phyloP scores from a whole-genome alignment of 1,284 basidiomycete genomes.

The Stereum hirsutum region DNA sequence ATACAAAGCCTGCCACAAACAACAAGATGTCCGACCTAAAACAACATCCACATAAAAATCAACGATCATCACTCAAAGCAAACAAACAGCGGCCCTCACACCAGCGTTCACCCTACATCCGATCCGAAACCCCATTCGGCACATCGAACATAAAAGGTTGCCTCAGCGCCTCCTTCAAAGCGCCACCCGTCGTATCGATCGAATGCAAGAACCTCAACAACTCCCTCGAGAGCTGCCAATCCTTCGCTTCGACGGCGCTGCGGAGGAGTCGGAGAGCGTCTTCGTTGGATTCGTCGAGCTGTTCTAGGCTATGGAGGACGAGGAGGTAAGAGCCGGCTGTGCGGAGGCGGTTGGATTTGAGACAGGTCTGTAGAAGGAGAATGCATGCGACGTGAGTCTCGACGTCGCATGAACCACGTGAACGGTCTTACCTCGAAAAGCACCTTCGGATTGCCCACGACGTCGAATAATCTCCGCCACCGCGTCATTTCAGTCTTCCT shows the following conservation, averaged over 20 bases:
- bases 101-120: too few relatives aligned
- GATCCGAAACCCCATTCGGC: too few relatives aligned
- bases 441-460: conserved; percentile 83
- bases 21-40: too few relatives aligned
- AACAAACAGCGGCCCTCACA: too few relatives aligned
- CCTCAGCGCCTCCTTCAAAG: conserved; percentile 53
- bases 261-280: conserved; percentile 76
- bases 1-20: too few relatives aligned
- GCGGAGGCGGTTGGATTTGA: conserved; percentile 67
- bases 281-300: conserved; percentile 70
- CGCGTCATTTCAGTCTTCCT: conserved; percentile 93
- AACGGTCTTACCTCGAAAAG: conserved; percentile 72
- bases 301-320: conserved; percentile 89
- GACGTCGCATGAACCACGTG: too few relatives aligned
- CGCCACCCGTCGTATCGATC: conserved; percentile 77
- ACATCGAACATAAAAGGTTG: conserved; percentile 16
- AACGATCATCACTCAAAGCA: too few relatives aligned
- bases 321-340: conserved; percentile 92
- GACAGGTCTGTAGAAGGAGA: conserved; percentile 50
- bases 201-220: conserved; percentile 87
- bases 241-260: conserved; percentile 64
- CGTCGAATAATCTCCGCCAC: conserved; percentile 84
- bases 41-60: too few relatives aligned
- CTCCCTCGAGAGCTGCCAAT: conserved; percentile 81
- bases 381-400: not conserved